Base-by-base conservation (phyloP, 441 rosid species). In the Adansonia grandidieri region DNA sequence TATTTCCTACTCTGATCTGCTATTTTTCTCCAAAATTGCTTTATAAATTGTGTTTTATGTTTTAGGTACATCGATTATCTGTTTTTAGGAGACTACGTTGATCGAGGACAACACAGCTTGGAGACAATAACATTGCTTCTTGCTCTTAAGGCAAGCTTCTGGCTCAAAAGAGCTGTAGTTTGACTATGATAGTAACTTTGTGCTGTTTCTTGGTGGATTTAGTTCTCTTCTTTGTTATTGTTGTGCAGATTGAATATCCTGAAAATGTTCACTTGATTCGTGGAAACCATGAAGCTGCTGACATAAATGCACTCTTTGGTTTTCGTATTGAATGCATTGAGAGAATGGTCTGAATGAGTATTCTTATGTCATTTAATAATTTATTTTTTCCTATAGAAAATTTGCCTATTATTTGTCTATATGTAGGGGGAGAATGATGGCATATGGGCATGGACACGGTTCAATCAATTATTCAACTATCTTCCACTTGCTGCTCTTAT, bases 391-490 rank as follows among this genome's bases (percentile, higher is more conserved):
- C 9, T 32, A 60, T 45, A 54, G 32, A 32, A 57, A 71, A 22
- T 44, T 20, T 67, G 42, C 54, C 74, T 32, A 81, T 82, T 75
- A 76, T 63, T 32, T 61, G 22, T 76, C 2, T 15, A n/a, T 76
- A 81, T 75, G 45, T 75, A 96, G 99, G 98, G 99, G 75, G 99
- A 96, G 88, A 92, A 87, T 82, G 98, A 96, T 78, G 99, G 99
- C 63, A 94, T 94, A 80, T 96, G 99, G 99, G 97, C 98, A 50
- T 96, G 99, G 99, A 94, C 99, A 76, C 92, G 99, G 80, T 96
- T 96, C 88, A 94, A 96, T 83, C 98, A 96, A 81, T 94, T 96
- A 37, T 96, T 96, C 88, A 96, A 94, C 87, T 84, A 47, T 84
- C 98, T 96, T 81, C 99, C 99, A 2, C 98, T 96, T 7, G 95